Base-by-base conservation (phyloP, 805 yeast species). In the Candida yuanshanica region DNA sequence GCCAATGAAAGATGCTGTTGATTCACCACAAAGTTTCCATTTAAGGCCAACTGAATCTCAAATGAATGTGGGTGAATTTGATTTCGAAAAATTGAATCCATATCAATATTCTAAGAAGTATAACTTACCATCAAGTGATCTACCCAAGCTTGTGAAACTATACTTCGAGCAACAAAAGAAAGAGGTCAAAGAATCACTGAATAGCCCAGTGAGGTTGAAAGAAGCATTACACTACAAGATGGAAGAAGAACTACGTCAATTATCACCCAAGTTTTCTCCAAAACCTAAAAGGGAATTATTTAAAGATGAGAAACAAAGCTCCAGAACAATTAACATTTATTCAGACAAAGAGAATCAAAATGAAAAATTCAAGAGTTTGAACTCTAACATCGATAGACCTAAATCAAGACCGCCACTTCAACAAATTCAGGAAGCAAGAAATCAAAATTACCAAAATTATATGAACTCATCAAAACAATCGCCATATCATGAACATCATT, bases 51-150 rank as follows among this genome's bases (percentile, higher is more conserved):
- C 6, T 12, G 25, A 2, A 16, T 26, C 16, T 5, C 34, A 35
- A 20, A 21, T 17, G 4, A 34, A 35, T n/a, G 20, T 17, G 11
- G 17, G 12, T 18, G 8, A 13, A 4, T 31, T 51, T 33, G 64
- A 65, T 17, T 64, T 66, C 50, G 66, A 64, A 35, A 64, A 63
- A 7, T 47, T 66, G 39, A 68, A 66, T 44, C 71, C 71, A 9
- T 63, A 64, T 31, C 69, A 66, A 46, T 67, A 64, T 44, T 48
- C 63, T 17, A 64, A 58, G 42, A 59, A 59, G 47, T 52, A 65
- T 42, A 59, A 62, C 32, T 44, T 66, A 12, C 66, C 70, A 2
- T 51, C 67, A 2, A 47, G 48, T 18, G 71, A 66, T 25, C 50
- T 66, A 35, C 68, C 70, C 16, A 52, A 45, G 27, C 55, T 66